phyloP scores from a whole-genome alignment of 1,284 basidiomycete genomes.

The Tilletia setariae region DNA sequence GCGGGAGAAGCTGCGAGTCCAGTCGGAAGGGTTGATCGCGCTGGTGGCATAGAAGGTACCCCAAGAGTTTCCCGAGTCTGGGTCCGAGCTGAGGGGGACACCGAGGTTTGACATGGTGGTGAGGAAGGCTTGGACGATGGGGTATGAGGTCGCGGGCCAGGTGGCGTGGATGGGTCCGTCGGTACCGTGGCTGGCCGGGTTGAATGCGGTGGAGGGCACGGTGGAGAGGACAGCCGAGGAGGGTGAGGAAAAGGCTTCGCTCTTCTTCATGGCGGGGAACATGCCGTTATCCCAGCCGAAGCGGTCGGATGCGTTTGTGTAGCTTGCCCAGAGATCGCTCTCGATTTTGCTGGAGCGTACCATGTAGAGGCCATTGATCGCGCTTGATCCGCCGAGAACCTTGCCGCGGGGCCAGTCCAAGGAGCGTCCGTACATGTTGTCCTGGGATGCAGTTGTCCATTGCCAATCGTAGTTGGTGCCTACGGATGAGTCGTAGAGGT shows the following conservation, averaged over 20 bases:
- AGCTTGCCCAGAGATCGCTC: constrained; percentile 35
- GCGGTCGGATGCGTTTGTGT: constrained; percentile 30
- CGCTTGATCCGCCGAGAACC: constrained; percentile 58
- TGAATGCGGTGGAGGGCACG: constrained; percentile 27
- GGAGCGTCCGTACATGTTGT: constrained; percentile 24
- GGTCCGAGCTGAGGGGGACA: constrained; percentile 22
- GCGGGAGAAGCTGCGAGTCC: constrained; percentile 39
- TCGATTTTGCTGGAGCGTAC: constrained; percentile 47
- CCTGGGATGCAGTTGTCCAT: constrained; percentile 24
- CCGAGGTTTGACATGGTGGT: constrained; percentile 26
- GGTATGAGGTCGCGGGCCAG: constrained; percentile 36
- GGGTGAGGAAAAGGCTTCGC: constrained; percentile 29
- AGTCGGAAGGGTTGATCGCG: constrained; percentile 35
- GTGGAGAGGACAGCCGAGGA: constrained; percentile 21
- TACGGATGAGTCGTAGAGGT: constrained; percentile 29
- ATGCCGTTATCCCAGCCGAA: constrained; percentile 35
- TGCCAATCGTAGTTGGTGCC: constrained; percentile 40
- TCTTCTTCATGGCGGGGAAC: constrained; percentile 36
- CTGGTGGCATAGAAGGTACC: constrained; percentile 39
- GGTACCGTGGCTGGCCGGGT: constrained; percentile 28
- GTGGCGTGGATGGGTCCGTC: constrained; percentile 36
- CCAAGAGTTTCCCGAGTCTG: constrained; percentile 39
- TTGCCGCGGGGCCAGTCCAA: constrained; percentile 55
- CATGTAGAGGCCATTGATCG: constrained; percentile 56
- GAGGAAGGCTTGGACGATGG: constrained; percentile 37